Evolutionary conservation across 192 early-diverging fungal genomes (phyloP), one percentile per base, ranked within the genome.

Genomic region (Backusella mclennaniae): DNA sequence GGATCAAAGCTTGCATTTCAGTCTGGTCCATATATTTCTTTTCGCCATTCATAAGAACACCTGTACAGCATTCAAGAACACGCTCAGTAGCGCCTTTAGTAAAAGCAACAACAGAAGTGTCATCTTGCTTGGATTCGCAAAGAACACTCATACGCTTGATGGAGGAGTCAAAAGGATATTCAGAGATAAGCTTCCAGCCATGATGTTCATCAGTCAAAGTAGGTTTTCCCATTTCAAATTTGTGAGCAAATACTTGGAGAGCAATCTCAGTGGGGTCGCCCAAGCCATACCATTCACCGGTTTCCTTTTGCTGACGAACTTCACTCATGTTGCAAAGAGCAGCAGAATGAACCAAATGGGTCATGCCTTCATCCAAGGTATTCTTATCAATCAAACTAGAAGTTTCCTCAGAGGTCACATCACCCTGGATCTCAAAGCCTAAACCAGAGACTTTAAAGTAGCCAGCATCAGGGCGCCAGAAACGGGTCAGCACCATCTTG

Each of bases 91-190:
- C 97, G 44, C 97, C 97, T 78, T 98, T 98, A 42, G 88, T 85
- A 52, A 96, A 89, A 4, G 70, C 70, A 71, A 71, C 12, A 66
- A 96, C 82, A 74, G 92, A 80, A 41, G 81, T 77, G 3, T 84
- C 75, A 69, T 77, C 79, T 23, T 74, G 66, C 2, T 77, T 67
- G 33, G 68, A 87, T 42, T 77, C 75, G 72, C 87, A 93, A 4
- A 96, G 78, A n/a, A 96, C 93, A 84, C 91, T 93, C 97, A 99
- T 99, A 41, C 96, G 91, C 82, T 99, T 99, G 49, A 92, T 84
- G 36, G 82, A 77, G 19, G 93, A 92, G 77, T 94, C 93, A 68
- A 94, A 94, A 35, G 90, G 89, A 74, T 86, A 91, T 80, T 94
- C 93, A 74, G 84, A 85, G 1, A 91, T 41, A 4, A 91, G 76